These are phyloP conservation scores for Hypoxylon sp. DNA, from an alignment of 2,329 filamentous ascomycete species.

Conservation along the genomic window DNA sequence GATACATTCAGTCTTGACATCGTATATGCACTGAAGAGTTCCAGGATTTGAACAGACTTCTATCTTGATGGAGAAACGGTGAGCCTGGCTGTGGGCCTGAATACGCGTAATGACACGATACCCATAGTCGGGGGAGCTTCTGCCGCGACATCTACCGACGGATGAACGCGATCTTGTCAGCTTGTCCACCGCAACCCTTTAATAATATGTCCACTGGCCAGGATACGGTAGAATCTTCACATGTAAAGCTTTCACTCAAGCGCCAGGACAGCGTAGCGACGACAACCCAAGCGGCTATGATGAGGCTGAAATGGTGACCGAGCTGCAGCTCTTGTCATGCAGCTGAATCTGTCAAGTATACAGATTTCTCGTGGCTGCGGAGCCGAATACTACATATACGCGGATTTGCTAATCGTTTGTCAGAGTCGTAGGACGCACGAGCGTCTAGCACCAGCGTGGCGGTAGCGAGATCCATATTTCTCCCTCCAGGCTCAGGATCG, in stretches of 20 bases:
- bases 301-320: constrained; percentile 35
- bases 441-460: constrained; percentile 17
- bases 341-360: constrained; percentile 18
- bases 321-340: constrained; percentile 23
- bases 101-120: constrained; percentile 8
- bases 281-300: background rate
- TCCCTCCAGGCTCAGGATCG: constrained; percentile 1
- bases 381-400: constrained; percentile 33
- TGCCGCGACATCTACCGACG: constrained; percentile 13
- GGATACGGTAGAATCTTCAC: background rate
- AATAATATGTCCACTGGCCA: background rate
- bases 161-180: constrained; percentile 10
- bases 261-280: background rate
- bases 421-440: constrained; percentile 30
- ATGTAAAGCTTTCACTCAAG: background rate
- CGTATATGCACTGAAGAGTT: background rate
- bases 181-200: constrained; percentile 1
- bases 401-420: constrained; percentile 39
- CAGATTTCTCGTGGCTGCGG: constrained; percentile 22
- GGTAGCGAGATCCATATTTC: constrained; percentile 39
- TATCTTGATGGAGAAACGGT: background rate
- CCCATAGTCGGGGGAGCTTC: constrained; percentile 1
- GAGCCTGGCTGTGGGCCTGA: background rate
- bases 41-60: background rate
- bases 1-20: background rate